Base-by-base conservation (phyloP, 73 alveolate genomes). In the Loxodes magnus region DNA sequence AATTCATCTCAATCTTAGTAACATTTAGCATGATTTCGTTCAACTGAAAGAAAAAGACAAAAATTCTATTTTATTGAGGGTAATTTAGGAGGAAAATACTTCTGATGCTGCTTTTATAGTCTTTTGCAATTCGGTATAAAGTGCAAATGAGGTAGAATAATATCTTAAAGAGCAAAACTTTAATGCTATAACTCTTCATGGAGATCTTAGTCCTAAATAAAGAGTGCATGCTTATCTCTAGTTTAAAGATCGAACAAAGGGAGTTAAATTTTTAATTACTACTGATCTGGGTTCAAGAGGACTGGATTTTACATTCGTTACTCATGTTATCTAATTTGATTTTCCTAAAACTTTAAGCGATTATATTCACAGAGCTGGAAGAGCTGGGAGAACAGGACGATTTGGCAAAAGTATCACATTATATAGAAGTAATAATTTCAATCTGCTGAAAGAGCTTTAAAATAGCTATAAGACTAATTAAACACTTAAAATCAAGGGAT, bases 231-330 rank as follows among this genome's bases (percentile, higher is more conserved):
- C 52, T 67, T 19, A 81, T 77, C 71, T 36, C 46, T 31, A 80
- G 71, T 33, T 91, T 73, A n/a, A n/a, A n/a, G n/a, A n/a, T 66
- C 84, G 81, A 49, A 41, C 41, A 48, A 88, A 69, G 39, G 74
- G 46, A 3, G 35, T 72, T 0, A 84, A 78, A 14, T 56, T 89
- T 30, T 67, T 87, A 35, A 83, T 91, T 7, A 71, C 90, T 25
- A 91, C 98, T 3, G 95, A 91, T 83, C 94, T 90, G 0, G 98
- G 97, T 0, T 61, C 93, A 5, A 67, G 98, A 54, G 98, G 97
- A 16, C 74, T 91, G 26, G 98, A 91, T 75, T 76, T 91, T 57
- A 64, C 69, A 39, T 70, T 69, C 49, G 89, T 91, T 34, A 86
- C 87, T 51, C 65, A 82, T 77, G 83, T 90, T 43, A 64, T 91